Conservation (phyloP, 2,329 filamentous ascomycete species). For the Epichloe coenophiala region DNA sequence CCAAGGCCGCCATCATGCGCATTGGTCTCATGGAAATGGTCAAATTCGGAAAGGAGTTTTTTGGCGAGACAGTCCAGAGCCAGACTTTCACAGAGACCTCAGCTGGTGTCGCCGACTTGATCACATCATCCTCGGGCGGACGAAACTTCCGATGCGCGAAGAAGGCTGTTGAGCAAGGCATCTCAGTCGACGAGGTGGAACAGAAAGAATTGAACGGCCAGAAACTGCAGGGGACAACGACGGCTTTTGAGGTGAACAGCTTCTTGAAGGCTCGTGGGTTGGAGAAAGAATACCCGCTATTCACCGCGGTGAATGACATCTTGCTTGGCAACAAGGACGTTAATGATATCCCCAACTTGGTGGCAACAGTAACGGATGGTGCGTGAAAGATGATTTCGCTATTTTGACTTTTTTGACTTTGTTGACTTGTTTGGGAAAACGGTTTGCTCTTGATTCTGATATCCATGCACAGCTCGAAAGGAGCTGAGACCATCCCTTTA, state of each 20-base stretch:
- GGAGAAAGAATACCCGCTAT: constrained; percentile 78
- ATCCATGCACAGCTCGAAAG: neutral
- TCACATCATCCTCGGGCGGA: constrained; percentile 84
- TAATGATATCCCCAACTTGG: constrained; percentile 65
- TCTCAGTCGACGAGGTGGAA: constrained; percentile 79
- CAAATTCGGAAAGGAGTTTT: constrained; percentile 88
- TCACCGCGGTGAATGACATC: constrained; percentile 77
- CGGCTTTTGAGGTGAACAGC: constrained; percentile 78
- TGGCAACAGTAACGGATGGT: constrained; percentile 20
- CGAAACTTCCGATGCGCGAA: constrained; percentile 91
- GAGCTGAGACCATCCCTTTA: neutral
- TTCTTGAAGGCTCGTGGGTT: constrained; percentile 69
- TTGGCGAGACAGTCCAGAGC: constrained; percentile 64
- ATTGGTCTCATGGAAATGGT: constrained; percentile 94
- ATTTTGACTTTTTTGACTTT: too few species aligned
- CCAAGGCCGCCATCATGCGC: constrained; percentile 97
- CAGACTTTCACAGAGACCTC: constrained; percentile 95
- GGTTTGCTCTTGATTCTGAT: neutral
- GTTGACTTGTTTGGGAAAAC: neutral
- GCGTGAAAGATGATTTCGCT: neutral
- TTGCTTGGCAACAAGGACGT: constrained; percentile 63
- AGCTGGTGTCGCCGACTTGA: constrained; percentile 86
- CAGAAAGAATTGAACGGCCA: constrained; percentile 84
- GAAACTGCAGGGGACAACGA: constrained; percentile 89
- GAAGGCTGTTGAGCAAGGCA: constrained; percentile 66